Base-by-base conservation (phyloP, 371 early-diverging fungal genomes). In the Circinella minor region DNA sequence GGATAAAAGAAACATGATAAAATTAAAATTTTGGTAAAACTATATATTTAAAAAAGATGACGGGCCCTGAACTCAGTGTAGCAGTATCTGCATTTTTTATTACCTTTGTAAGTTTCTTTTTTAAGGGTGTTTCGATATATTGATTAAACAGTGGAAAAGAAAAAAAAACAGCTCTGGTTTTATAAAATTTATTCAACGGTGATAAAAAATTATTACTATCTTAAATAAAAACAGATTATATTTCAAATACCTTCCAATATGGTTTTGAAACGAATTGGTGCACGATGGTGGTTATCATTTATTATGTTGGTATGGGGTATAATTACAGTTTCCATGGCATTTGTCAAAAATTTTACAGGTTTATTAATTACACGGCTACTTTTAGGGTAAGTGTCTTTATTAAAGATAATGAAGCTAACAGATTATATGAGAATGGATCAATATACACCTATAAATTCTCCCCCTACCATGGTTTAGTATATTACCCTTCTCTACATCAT, bases 231-330 rank as follows among this genome's bases (percentile, higher is more conserved):
- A 4, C 64, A 83, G 84, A 81, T 83, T 49, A 36, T 83, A 1
- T 83, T 77, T 54, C 81, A 83, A 72, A 71, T 83, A 34, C 84
- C 84, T 15, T 79, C 84, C 15, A 83, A 83, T 68, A 63, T 76
- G 0, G 65, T 83, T 4, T 54, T 83, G 4, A 78, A 81, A 18
- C 75, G 72, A 10, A 71, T 74, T 36, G 76, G 75, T 47, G 75
- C 81, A 8, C 71, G 72, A 20, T 43, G 70, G 34, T 83, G 84
- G 84, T 69, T 83, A n/a, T 80, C 81, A 2, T 72, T 74, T 9
- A 77, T 81, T 15, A 83, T 83, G 81, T 51, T 78, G 34, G 65
- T 76, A 20, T 83, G 84, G 84, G 84, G 81, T 1, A 54, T 71
- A 49, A 54, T 69, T 17, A 73, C 73, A 4, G 17, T 68, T 7